Evolutionary conservation across 208 protist species (phyloP).

Genomic region (Crithidia sp.): DNA sequence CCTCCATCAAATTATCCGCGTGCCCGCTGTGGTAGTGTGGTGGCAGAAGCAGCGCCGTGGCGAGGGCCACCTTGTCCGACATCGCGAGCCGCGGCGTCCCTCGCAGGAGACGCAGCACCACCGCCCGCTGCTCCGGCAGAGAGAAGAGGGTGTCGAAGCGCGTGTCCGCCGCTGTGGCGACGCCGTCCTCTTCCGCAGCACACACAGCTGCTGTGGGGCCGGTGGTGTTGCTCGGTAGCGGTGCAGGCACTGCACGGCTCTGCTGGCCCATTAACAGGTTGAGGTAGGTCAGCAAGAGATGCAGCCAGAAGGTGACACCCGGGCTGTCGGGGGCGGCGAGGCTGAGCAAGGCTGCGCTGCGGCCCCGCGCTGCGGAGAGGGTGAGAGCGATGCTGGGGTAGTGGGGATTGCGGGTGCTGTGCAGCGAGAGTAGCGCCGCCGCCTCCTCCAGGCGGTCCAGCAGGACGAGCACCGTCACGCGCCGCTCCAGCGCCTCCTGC

Average conservation of each 20-base stretch:
- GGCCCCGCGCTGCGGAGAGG: conserved; percentile 44
- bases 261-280: conserved; percentile 31
- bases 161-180: not conserved
- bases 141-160: conserved; percentile 26
- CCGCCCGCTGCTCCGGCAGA: conserved; percentile 30
- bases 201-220: too few species aligned
- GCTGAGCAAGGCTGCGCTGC: conserved; percentile 14
- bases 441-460: conserved; percentile 58
- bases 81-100: conserved; percentile 50
- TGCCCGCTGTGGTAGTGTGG: conserved; percentile 40
- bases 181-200: not conserved
- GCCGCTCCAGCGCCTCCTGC: conserved; percentile 82
- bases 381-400: conserved; percentile 69
- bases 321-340: conserved; percentile 17
- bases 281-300: conserved; percentile 54
- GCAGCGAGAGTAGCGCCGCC: conserved; percentile 53
- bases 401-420: conserved; percentile 49
- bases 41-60: conserved; percentile 55
- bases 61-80: conserved; percentile 61
- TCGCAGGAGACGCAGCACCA: conserved; percentile 37
- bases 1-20: conserved; percentile 37
- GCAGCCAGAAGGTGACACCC: conserved; percentile 67
- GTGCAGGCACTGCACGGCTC: not conserved
- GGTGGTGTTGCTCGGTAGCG: too few species aligned
- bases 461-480: conserved; percentile 69